Percentiles rank a stretch among this genome's conserved stretches.
phyloP scores from a whole-genome alignment of 768 basidiomycete genomes.

The Boletus subparvulus region DNA sequence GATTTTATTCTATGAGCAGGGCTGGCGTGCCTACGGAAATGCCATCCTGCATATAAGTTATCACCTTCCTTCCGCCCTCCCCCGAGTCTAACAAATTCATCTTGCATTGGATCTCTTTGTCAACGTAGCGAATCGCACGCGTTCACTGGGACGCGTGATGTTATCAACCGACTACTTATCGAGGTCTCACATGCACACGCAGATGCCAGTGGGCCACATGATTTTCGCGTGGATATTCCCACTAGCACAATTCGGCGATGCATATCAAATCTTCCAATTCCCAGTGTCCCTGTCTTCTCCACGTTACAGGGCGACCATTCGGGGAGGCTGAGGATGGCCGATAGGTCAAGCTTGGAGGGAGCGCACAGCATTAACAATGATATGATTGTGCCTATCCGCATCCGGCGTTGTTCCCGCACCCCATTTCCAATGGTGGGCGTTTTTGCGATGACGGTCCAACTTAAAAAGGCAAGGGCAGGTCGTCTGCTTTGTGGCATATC shows the following conservation, averaged over 20 bases:
- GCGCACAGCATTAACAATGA: conserved; percentile 2
- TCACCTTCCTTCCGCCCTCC: background rate
- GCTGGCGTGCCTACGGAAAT: background rate
- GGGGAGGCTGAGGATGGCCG: conserved; percentile 1
- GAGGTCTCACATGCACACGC: conserved; percentile 4
- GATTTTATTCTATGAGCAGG: background rate
- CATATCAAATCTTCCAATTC: conserved; percentile 18
- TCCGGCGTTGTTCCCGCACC: conserved; percentile 1
- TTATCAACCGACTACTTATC: background rate
- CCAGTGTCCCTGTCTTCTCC: conserved; percentile 9
- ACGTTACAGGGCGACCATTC: conserved; percentile 5
- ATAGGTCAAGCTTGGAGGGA: background rate
- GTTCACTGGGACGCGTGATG: background rate
- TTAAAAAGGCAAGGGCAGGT: conserved; percentile 15
- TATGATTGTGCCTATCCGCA: conserved; percentile 21
- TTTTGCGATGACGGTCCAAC: conserved; percentile 1
- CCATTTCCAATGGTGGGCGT: conserved; percentile 10
- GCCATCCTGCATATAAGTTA: background rate
- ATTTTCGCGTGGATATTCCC: conserved; percentile 16
- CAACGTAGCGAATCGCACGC: background rate
- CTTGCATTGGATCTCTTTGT: background rate
- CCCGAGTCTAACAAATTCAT: background rate
- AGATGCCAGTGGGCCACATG: conserved; percentile 6
- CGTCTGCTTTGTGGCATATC: background rate
- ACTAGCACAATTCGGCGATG: conserved; percentile 9